phyloP scores from a whole-genome alignment of 192 early-diverging fungal genomes.

The Dispira simplex region DNA sequence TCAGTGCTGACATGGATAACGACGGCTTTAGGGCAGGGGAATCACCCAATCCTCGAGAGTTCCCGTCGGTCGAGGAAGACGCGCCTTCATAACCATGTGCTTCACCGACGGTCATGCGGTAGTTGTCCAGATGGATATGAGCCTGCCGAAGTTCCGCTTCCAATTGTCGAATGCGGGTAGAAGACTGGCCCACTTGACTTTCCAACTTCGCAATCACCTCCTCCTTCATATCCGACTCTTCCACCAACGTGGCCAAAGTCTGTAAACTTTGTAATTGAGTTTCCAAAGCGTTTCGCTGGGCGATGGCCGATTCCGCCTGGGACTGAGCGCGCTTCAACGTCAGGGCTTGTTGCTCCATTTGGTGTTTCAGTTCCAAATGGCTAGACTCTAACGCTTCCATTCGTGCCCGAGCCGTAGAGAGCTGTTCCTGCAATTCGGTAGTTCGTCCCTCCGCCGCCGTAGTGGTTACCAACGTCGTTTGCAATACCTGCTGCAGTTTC shows the following conservation, averaged over 20 bases:
- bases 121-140: background rate
- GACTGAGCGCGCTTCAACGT: background rate
- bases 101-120: background rate
- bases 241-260: constrained; percentile 3
- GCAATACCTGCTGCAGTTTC: background rate
- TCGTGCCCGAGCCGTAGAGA: constrained; percentile 13
- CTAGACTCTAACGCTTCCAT: constrained; percentile 4
- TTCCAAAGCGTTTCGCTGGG: background rate
- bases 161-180: background rate
- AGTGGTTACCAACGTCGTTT: constrained; percentile 12
- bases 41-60: too few relatives aligned
- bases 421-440: constrained; percentile 15
- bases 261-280: background rate
- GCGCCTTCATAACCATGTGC: background rate
- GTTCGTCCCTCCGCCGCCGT: constrained; percentile 22
- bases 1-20: constrained; percentile 12
- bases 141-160: constrained; percentile 1
- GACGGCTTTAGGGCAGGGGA: too few relatives aligned
- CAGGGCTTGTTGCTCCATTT: constrained; percentile 1
- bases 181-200: background rate
- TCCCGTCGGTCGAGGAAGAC: background rate
- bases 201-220: constrained; percentile 3
- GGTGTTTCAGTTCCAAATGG: background rate
- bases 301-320: background rate
- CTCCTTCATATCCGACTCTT: constrained; percentile 12